Percentiles rank a stretch among this genome's conserved stretches.
Evolutionary conservation across 805 yeast genomes (phyloP).

Genomic region (Candida rishiriensis): DNA sequence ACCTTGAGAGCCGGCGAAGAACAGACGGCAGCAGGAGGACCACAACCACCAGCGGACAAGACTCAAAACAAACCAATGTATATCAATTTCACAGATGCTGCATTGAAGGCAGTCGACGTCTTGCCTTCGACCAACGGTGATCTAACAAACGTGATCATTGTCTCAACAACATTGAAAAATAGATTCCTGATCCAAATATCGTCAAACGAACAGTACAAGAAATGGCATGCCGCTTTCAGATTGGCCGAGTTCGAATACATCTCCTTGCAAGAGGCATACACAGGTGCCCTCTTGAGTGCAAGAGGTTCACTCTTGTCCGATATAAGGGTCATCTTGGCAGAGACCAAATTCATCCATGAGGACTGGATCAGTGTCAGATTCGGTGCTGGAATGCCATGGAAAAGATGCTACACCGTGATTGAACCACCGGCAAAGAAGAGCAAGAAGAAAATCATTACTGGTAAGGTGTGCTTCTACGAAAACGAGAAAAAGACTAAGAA

Average conservation of each 20-base stretch:
- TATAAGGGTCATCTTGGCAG: constrained; percentile 78
- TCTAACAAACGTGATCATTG: constrained; percentile 74
- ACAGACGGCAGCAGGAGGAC: background rate
- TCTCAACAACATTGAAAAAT: constrained; percentile 89
- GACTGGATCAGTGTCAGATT: constrained; percentile 95
- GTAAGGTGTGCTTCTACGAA: constrained; percentile 77
- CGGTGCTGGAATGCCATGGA: constrained; percentile 98
- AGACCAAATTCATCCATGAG: constrained; percentile 79
- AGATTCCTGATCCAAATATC: constrained; percentile 78
- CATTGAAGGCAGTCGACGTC: constrained; percentile 64
- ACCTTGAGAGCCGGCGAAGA: constrained; percentile 36
- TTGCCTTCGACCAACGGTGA: constrained; percentile 65
- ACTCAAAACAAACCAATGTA: constrained; percentile 57
- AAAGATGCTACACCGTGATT: constrained; percentile 85
- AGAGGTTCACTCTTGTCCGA: constrained; percentile 85
- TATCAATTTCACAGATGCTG: constrained; percentile 87
- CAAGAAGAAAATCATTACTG: constrained; percentile 46
- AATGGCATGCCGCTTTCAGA: constrained; percentile 83
- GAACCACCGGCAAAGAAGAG: constrained; percentile 57
- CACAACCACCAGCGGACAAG: too few relatives aligned
- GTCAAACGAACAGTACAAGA: constrained; percentile 54
- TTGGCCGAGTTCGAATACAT: constrained; percentile 77
- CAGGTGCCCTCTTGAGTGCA: constrained; percentile 91
- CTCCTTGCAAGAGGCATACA: constrained; percentile 88
- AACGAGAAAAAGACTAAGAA: constrained; percentile 71